Conservation (phyloP, 75 land plant genomes). For the Pinus albicaulis region DNA sequence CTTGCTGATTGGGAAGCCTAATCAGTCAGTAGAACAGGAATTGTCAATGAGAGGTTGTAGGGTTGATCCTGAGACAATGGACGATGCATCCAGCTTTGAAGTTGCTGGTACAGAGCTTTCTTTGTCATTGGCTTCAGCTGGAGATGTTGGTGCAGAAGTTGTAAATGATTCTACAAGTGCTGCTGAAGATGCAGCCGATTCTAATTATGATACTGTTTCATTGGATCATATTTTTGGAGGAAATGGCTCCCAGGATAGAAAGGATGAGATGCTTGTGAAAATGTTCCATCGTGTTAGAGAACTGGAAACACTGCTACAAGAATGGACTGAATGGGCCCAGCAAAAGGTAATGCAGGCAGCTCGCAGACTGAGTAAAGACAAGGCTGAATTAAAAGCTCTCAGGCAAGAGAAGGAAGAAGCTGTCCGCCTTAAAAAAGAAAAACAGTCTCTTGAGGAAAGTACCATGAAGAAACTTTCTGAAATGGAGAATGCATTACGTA, state of each 20-base stretch:
- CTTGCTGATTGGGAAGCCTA: slow-evolving; percentile 6
- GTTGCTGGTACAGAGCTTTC: slow-evolving; percentile 54
- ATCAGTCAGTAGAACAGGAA: background rate
- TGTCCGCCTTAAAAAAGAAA: slow-evolving; percentile 67
- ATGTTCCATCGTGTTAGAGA: slow-evolving; percentile 48
- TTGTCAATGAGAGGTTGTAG: slow-evolving; percentile 1
- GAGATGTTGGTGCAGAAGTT: slow-evolving; percentile 10
- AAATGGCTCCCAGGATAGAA: slow-evolving; percentile 47
- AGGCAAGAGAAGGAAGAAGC: slow-evolving; percentile 84
- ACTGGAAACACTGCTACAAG: slow-evolving; percentile 73
- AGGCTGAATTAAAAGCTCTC: slow-evolving; percentile 76
- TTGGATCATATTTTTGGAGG: slow-evolving; percentile 28
- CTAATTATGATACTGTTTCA: slow-evolving; percentile 15
- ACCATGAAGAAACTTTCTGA: slow-evolving; percentile 84
- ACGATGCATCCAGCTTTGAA: slow-evolving; percentile 11
- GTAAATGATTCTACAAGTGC: slow-evolving; percentile 6
- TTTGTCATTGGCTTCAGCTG: slow-evolving; percentile 48
- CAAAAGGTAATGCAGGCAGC: slow-evolving; percentile 98
- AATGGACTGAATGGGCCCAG: slow-evolving; percentile 94
- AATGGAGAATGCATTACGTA: slow-evolving; percentile 79
- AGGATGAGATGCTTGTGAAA: slow-evolving; percentile 62
- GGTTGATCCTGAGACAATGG: background rate
- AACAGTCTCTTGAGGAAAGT: slow-evolving; percentile 75
- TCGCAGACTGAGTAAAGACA: slow-evolving; percentile 77
- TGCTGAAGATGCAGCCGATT: slow-evolving; percentile 15